Conservation (phyloP, 2,329 filamentous ascomycete species). For the Arthroderma sp. region DNA sequence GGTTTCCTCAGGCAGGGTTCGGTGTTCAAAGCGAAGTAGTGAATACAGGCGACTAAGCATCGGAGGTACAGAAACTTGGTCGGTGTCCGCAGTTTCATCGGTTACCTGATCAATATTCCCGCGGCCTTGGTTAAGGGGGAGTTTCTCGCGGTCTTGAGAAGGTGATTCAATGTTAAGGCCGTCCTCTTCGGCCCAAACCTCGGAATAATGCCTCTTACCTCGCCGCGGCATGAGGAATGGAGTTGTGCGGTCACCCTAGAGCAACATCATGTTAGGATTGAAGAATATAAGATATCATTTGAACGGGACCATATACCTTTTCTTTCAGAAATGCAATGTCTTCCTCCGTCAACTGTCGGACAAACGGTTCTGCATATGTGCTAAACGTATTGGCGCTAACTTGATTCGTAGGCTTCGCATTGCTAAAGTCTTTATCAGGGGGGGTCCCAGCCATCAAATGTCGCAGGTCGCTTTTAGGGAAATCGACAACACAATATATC, state of each 20-base stretch:
- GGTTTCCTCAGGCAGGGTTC: conserved; percentile 41
- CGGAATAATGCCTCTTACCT: conserved; percentile 72
- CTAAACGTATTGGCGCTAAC: conserved; percentile 88
- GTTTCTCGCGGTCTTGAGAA: conserved; percentile 48
- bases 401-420: conserved; percentile 82
- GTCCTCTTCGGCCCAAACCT: conserved; percentile 91
- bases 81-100: conserved; percentile 75
- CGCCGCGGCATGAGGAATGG: conserved; percentile 79
- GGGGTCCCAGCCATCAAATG: conserved; percentile 79
- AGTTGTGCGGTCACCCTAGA: conserved; percentile 58
- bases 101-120: conserved; percentile 77
- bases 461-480: conserved; percentile 65
- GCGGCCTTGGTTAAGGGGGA: conserved; percentile 67
- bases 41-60: conserved; percentile 70
- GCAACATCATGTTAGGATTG: conserved; percentile 6
- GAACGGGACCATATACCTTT: conserved; percentile 34
- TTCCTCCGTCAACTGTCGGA: conserved; percentile 79
- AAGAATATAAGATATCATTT: neutral
- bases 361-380: conserved; percentile 84
- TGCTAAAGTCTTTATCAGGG: conserved; percentile 91
- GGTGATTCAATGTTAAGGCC: conserved; percentile 62
- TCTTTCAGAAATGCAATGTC: conserved; percentile 88
- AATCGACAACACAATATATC: conserved; percentile 76
- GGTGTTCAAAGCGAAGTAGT: conserved; percentile 62
- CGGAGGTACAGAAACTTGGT: conserved; percentile 78